Evolutionary conservation across 495 filamentous ascomycete species (phyloP).

Genomic region (Aspergillus funiculosus): DNA sequence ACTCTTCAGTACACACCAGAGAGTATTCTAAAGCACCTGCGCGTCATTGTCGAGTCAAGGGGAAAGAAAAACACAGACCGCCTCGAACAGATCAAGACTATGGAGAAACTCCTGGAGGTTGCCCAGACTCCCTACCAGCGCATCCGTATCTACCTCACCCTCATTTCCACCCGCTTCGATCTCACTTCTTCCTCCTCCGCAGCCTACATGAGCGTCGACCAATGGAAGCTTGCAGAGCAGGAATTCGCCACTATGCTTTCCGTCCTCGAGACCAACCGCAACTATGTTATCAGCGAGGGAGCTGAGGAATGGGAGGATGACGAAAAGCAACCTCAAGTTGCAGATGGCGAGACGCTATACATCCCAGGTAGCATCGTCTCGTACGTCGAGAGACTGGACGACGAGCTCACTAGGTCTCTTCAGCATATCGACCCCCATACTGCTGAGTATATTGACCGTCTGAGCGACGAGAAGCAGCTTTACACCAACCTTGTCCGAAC

Average conservation of each 20-base stretch:
- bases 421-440: slow-evolving; percentile 98
- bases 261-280: slow-evolving; percentile 68
- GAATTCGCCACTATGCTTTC: slow-evolving; percentile 73
- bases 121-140: slow-evolving; percentile 85
- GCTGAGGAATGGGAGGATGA: slow-evolving; percentile 99
- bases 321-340: slow-evolving; percentile 75
- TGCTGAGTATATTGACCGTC: slow-evolving; percentile 92
- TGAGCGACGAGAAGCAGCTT: slow-evolving; percentile 85
- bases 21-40: slow-evolving; percentile 95
- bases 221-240: slow-evolving; percentile 91
- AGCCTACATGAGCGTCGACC: slow-evolving; percentile 87
- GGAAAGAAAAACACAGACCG: slow-evolving; percentile 99
- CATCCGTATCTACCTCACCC: slow-evolving; percentile 84
- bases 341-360: slow-evolving; percentile 67
- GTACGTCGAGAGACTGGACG: slow-evolving; percentile 90
- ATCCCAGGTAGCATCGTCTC: slow-evolving; percentile 93
- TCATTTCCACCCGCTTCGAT: slow-evolving; percentile 94
- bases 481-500: slow-evolving; percentile 87
- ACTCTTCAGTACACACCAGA: slow-evolving; percentile 87
- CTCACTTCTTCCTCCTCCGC: slow-evolving; percentile 70
- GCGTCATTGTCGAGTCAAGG: slow-evolving; percentile 86
- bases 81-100: slow-evolving; percentile 85
- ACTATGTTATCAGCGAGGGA: slow-evolving; percentile 78
- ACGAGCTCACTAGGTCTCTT: slow-evolving; percentile 92
- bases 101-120: slow-evolving; percentile 94